Evolutionary conservation across 2,329 filamentous ascomycete genomes (phyloP), one percentile per base, ranked within the genome.

Genomic region (Xylariaceae sp.): DNA sequence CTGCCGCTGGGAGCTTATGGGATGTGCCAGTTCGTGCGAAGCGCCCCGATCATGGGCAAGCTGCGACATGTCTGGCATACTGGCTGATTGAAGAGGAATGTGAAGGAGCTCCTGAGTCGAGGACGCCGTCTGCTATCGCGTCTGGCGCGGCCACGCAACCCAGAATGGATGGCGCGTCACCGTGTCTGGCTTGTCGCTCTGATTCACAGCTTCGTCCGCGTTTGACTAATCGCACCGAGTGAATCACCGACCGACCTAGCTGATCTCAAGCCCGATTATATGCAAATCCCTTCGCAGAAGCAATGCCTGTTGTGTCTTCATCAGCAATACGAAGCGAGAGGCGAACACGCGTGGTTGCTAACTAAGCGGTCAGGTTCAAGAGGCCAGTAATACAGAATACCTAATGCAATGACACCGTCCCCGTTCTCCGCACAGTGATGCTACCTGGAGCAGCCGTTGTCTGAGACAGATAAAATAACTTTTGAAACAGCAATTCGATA

Each of bases 41-140:
- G 43, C 5, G 9, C 38, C 26, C 15, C 31, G 21, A 26, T 41
- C 28, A 31, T 23, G 15, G 36, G 35, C 21, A 38, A 38, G 36
- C 40, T 48, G 46, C 43, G 46, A 48, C 46, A 48, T 48, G 46
- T 48, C 46, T 48, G 46, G 43, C 46, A 41, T 44, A 30, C 28
- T 41, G 40, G 32, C 43, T 30, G 21, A 24, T 6, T 11, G 21
- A 11, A 24, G 11, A 7, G 38, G 38, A 40, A 41, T 33, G 19
- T 34, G 37, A 32, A 34, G n/a, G 32, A 34, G n/a, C n/a, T n/a
- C 36, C 43, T 34, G 15, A 34, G 31, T 34, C 27, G 28, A 31
- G 28, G 41, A 23, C n/a, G 28, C 11, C 11, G 34, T 21, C 34
- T 28, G 18, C 27, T 34, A 26, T 41, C 38, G 38, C 41, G 41